A percentile compares a stretch with the other conserved stretches of the same genome.
These are phyloP conservation scores for Nannochloris sp. DNA, from an alignment of 139 green algal genomes.

Conservation along the genomic window DNA sequence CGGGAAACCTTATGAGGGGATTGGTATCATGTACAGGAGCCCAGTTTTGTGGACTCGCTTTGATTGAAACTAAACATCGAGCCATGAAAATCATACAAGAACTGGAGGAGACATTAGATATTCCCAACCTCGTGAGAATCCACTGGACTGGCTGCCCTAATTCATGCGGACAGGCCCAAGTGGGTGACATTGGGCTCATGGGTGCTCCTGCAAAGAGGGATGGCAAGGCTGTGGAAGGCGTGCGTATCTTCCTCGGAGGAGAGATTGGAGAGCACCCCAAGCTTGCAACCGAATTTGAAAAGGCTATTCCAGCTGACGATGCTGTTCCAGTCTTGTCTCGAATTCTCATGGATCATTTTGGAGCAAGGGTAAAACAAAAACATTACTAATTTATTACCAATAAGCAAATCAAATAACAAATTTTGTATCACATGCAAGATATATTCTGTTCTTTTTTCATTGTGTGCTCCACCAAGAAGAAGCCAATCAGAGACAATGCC, in stretches of 20 bases:
- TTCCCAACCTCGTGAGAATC: conserved; percentile 75
- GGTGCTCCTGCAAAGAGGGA: conserved; percentile 75
- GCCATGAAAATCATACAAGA: conserved; percentile 62
- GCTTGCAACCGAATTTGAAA: conserved; percentile 64
- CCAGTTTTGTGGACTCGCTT: conserved; percentile 92
- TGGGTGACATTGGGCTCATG: conserved; percentile 93
- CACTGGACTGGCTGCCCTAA: conserved; percentile 99
- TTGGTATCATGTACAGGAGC: conserved; percentile 82
- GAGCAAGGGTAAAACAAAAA: conserved; percentile 6
- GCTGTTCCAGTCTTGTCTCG: conserved; percentile 66
- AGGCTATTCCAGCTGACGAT: conserved; percentile 48
- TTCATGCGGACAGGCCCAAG: conserved; percentile 80
- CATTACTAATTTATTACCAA: too few species aligned
- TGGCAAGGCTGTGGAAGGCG: conserved; percentile 83
- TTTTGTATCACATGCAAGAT: not conserved
- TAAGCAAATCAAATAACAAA: not conserved
- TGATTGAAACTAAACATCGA: conserved; percentile 93
- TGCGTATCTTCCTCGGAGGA: conserved; percentile 82
- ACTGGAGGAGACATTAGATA: conserved; percentile 78
- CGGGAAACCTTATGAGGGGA: conserved; percentile 31
- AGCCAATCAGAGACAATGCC: conserved; percentile 11
- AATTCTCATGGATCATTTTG: conserved; percentile 76
- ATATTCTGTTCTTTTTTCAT: conserved; percentile 16
- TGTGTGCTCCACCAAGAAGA: conserved; percentile 13
- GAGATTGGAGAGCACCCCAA: conserved; percentile 44